Conservation (phyloP, 2,329 filamentous ascomycete species). For the Fusarium dimerum region DNA sequence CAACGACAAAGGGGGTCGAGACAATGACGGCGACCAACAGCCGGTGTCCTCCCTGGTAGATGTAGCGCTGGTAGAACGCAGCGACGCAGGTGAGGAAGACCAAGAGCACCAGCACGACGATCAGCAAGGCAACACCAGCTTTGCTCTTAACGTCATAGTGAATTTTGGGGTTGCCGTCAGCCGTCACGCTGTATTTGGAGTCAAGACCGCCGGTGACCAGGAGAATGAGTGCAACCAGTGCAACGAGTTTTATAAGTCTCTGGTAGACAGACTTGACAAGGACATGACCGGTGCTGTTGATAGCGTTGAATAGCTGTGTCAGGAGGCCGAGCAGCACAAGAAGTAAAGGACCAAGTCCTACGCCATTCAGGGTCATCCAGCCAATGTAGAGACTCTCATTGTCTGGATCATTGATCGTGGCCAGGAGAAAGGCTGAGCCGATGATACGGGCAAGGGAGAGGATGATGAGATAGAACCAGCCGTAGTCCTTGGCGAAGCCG, state of each 20-base stretch:
- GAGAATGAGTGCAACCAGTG: constrained; percentile 41
- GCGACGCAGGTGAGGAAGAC: constrained; percentile 43
- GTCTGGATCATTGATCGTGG: constrained; percentile 51
- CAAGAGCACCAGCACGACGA: constrained; percentile 41
- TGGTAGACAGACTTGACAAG: constrained; percentile 32
- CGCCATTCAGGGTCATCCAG: constrained; percentile 34
- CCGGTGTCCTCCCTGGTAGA: constrained; percentile 54
- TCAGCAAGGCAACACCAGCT: constrained; percentile 32
- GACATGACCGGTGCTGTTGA: constrained; percentile 39
- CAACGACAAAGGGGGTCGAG: constrained; percentile 36
- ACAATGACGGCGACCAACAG: constrained; percentile 47
- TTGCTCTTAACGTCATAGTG: constrained; percentile 30
- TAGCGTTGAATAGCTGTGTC: constrained; percentile 45
- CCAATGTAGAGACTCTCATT: constrained; percentile 38
- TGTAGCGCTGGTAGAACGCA: constrained; percentile 38
- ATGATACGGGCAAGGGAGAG: constrained; percentile 60
- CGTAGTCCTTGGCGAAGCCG: constrained; percentile 59
- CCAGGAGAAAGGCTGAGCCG: constrained; percentile 46
- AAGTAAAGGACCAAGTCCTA: constrained; percentile 49
- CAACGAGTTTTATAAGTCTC: constrained; percentile 42
- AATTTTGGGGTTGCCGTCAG: constrained; percentile 24
- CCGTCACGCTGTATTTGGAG: constrained; percentile 21
- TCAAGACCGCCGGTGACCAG: constrained; percentile 35
- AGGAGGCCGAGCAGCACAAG: constrained; percentile 39
- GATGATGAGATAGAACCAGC: constrained; percentile 62